Base-by-base conservation (phyloP, 768 basidiomycete genomes). In the Termitomyces sp. region DNA sequence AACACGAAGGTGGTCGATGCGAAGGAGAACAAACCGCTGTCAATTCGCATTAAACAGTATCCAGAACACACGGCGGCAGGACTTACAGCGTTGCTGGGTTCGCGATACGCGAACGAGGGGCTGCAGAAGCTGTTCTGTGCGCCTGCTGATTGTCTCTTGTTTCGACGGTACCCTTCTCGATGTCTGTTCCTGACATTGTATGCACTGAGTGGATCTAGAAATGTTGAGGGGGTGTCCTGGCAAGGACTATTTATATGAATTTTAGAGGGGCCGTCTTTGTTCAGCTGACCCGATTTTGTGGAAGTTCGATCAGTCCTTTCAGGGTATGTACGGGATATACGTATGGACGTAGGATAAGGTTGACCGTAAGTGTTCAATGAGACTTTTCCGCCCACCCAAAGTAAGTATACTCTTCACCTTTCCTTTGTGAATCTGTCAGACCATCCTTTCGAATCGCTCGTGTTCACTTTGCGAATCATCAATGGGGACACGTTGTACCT, bases 1-100 rank as follows among this genome's bases (percentile, higher is more conserved):
- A 92, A 75, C 55, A 93, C 84, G 65, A 93, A 78, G 0, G 90
- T 92, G 12, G 92, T 91, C 4, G 88, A 87, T 20, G 92, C 90
- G 74, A 93, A 93, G 39, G 87, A 86, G 69, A 88, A 88, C 39
- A 92, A 76, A 22, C 92, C 91, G 31, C 88, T 90, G 65, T 51
- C 39, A 33, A 41, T 13, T 20, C 22, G 44, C 26, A 15, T 62
- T 44, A 62, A 16, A 51, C 1, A 16, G 16, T 26, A 24, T n/a
- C 5, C 5, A 15, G 18, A 52, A 26, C 29, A n/a, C 12, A 22
- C 48, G 33, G 9, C n/a, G 46, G 51, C 56, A 12, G 56, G 48
- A 57, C 78, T 59, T 59, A 82, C 79, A 86, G 78, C 22, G 82
- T 71, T 10, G 75, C 83, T 12, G 88, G 86, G 73, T 91, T 86